Evolutionary conservation across 1,284 basidiomycete species (phyloP), one percentile per base, ranked within the genome.

Genomic region (Waitea zeae): DNA sequence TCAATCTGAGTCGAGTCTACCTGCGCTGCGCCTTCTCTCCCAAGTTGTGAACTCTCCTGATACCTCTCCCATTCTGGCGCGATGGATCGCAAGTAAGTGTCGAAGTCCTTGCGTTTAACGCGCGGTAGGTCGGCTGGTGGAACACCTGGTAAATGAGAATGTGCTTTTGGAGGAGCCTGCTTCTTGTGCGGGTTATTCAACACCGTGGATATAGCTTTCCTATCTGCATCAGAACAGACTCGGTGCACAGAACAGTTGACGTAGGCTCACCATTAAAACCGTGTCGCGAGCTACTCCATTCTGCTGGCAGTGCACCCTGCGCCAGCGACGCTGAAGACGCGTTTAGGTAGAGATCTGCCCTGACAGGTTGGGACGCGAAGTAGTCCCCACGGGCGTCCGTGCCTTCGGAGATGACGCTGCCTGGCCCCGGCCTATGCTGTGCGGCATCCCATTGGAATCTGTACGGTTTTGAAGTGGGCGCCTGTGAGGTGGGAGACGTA

Each of bases 101-200:
- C 82, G 48, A 90, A 89, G 53, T 88, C 82, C 48, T 79, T 86
- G 31, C 84, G 68, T 30, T 78, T 66, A 5, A 86, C 75, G 34
- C 81, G 74, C 32, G 83, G 83, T 4, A 87, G 64, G 34, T 75
- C 71, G 1, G 77, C 72, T 1, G 76, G 70, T 3, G 70, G 62
- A 3, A 77, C 69, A 12, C 79, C 56, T 2, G 87, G 86, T 6
- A 92, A 60, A 0, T 74, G 56, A 6, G 84, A 77, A 46, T 88
- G 83, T 0, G 81, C 71, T 50, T 90, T 83, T 17, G 89, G 77
- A 6, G 88, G 86, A 20, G 81, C 82, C 34, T 81, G 78, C 33
- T 64, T 67, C 55, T 78, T 84, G 48, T 81, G 79, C 2, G 88
- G 88, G 47, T 81, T 87, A 46, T 87, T 88, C 37, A 92, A 67